Evolutionary conservation across 2,329 filamentous ascomycete species (phyloP), one percentile per base, ranked within the genome.

Genomic region (Colletotrichum camelliae): DNA sequence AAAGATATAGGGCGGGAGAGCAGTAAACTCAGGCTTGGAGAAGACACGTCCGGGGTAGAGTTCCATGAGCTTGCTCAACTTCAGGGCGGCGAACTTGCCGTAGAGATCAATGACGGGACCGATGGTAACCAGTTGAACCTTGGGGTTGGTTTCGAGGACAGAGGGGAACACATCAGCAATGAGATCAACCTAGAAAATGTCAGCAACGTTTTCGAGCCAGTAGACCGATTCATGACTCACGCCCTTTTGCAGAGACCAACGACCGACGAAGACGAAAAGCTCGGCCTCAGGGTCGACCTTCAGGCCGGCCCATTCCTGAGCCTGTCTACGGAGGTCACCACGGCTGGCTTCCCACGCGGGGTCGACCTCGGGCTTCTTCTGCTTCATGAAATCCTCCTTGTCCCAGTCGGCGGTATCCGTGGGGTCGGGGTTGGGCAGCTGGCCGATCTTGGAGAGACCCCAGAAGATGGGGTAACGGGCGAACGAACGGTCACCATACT

Each of bases 221-320:
- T 48, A 2, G n/a, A 5, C 3, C 4, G 21, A 10, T 21, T n/a
- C 9, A 7, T 31, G 18, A 43, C 72, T 64, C 70, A 74, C 88
- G 69, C 92, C 92, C 82, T 94, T 94, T 79, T 94, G 92, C 87
- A 92, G 90, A 8, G 90, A 92, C 92, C 92, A 94, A 77, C 92
- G 89, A 74, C 92, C 92, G 64, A 94, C 92, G 78, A 94, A 94
- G 10, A 94, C 92, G 77, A 94, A 89, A 8, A 94, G 86, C 75
- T 94, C 91, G 3, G 92, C 92, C 33, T 91, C 86, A 2, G 91
- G 89, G 77, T 92, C 88, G 69, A 91, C 87, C 6, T 92, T 86
- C 5, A 94, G 86, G 8, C 91, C 91, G 57, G 92, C 92, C 92
- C 92, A 94, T 83, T 92, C 89, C 79, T 94, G 92, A 18, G 92